Percentiles rank a stretch among this genome's conserved stretches.
Conservation (phyloP, 306 rosid genomes). For the Vigna radiata region DNA sequence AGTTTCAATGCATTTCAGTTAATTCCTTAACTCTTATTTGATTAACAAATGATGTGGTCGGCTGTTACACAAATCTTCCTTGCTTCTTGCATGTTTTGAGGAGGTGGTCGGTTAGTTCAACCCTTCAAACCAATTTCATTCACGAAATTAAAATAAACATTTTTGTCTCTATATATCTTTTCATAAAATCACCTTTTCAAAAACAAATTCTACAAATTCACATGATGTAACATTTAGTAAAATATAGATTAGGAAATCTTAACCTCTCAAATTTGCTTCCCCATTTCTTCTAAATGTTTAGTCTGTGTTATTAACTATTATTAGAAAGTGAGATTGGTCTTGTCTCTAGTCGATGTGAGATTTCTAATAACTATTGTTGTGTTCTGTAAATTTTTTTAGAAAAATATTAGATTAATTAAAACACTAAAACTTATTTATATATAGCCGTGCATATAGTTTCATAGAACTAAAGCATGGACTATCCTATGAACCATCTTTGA, state of each 20-base stretch:
- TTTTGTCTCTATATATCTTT: slow-evolving; percentile 3
- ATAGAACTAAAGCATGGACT: no score
- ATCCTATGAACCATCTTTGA: no score
- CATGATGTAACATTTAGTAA: not conserved
- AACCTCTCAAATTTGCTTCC: not conserved
- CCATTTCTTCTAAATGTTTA: no score
- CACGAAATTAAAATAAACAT: not conserved
- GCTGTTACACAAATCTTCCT: slow-evolving; percentile 54
- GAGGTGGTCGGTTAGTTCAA: slow-evolving; percentile 69
- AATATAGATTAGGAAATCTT: no score
- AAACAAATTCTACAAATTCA: not conserved
- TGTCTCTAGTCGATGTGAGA: no score
- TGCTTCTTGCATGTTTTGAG: slow-evolving; percentile 67
- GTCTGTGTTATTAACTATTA: no score
- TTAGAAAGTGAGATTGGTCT: no score
- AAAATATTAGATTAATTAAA: no score
- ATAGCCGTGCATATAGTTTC: no score
- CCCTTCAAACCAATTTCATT: slow-evolving; percentile 24
- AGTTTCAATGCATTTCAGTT: slow-evolving; percentile 56
- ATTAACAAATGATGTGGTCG: slow-evolving; percentile 49
- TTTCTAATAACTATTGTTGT: no score
- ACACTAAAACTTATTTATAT: no score
- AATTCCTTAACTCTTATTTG: slow-evolving; percentile 52
- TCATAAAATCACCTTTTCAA: not conserved
- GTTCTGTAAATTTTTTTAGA: no score